Evolutionary conservation across 257 asterid genomes (phyloP), one percentile per base, ranked within the genome.

Genomic region (Primulina huaijiensis): DNA sequence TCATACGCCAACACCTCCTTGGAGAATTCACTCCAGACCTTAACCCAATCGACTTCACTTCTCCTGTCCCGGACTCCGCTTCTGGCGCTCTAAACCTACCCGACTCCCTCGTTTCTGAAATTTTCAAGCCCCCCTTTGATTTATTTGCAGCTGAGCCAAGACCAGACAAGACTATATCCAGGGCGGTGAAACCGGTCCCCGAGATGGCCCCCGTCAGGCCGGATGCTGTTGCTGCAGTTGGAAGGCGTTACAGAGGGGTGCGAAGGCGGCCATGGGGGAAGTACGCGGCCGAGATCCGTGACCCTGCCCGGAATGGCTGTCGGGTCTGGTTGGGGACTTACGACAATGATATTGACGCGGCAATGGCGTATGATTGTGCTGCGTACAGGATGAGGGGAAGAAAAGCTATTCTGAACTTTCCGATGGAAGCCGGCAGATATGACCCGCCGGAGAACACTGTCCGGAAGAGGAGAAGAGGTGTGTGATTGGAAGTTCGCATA

Each of bases 191-290:
- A 23, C 1, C 25, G 1, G 25, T 23, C 25, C 25, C 25, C 1
- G 25, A 23, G 25, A 23, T 1, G 25, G 25, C 1, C 25, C 25
- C 25, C 25, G 25, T 23, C 1, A 23, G 25, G 25, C 25, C 72
- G 11, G 11, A 16, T 58, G 40, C 57, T 16, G 55, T 57, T n/a
- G 21, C 25, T 3, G 79, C 23, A 73, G 33, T 3, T 68, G 67
- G 68, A 34, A 81, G 76, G 83, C 77, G 58, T 12, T 89, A 77
- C 82, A 75, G 97, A 76, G 97, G 97, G 4, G 97, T 91, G 0
- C 79, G 97, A 79, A 83, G 84, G 81, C 76, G 97, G 79, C 96
- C 97, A 37, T 91, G 97, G 97, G 97, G 97, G 9, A 91, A 89
- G 65, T 91, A 75, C 10, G 97, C 97, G 0, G 96, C 97, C 21